A percentile compares a stretch with the other conserved stretches of the same genome.
Evolutionary conservation across 2,329 filamentous ascomycete genomes (phyloP).

Genomic region (Niveomyces coronatus): DNA sequence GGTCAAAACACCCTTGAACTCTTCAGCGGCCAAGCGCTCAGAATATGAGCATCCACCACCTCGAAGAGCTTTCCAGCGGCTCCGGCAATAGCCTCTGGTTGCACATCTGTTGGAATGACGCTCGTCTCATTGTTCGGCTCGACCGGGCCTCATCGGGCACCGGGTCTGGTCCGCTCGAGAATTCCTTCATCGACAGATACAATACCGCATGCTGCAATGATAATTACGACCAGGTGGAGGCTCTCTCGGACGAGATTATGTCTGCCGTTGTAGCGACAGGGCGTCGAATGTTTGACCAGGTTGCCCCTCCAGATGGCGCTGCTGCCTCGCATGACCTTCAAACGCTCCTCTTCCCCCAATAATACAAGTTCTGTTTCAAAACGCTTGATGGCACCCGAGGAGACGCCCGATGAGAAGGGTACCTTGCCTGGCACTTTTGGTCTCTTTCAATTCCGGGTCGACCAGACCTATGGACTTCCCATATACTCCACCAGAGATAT

Average conservation of each 20-base stretch:
- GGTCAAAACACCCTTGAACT: too few species aligned
- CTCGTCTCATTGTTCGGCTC: constrained; percentile 11
- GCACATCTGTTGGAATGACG: constrained; percentile 13
- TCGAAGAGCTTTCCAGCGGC: neutral
- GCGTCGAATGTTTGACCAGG: constrained; percentile 10
- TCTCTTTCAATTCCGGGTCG: too few species aligned
- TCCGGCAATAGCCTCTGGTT: constrained; percentile 8
- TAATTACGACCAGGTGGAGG: constrained; percentile 10
- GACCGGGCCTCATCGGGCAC: constrained; percentile 9
- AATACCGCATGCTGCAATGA: constrained; percentile 9
- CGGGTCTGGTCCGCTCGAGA: constrained; percentile 7
- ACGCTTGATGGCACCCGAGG: too few species aligned
- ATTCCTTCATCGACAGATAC: constrained; percentile 13
- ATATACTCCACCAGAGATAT: too few species aligned
- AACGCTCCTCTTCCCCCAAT: constrained; percentile 12
- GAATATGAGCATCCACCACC: neutral
- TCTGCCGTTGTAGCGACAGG: constrained; percentile 10
- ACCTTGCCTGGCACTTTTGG: too few species aligned
- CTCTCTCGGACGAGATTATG: constrained; percentile 10
- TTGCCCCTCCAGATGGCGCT: constrained; percentile 10
- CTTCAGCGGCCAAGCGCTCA: too few species aligned
- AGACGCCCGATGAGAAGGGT: too few species aligned
- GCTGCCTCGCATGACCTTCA: constrained; percentile 9
- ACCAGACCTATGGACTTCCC: too few species aligned
- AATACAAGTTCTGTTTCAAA: constrained; percentile 10